A percentile compares a stretch with the other conserved stretches of the same genome.
phyloP scores from a whole-genome alignment of 352 stramenopile genomes.

The Phytophthora boehmeriae region DNA sequence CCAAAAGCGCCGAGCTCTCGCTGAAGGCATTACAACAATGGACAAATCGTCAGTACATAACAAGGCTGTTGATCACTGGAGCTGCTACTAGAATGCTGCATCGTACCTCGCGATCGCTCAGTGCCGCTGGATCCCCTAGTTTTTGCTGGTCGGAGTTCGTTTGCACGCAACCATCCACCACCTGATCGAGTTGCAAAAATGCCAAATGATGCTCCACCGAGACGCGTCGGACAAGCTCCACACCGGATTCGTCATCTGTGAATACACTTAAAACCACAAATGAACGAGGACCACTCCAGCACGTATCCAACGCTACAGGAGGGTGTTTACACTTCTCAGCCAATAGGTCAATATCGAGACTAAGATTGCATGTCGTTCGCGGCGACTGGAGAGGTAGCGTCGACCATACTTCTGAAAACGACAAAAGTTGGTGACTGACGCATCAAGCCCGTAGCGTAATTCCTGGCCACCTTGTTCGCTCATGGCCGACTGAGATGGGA shows the following conservation, averaged over 20 bases:
- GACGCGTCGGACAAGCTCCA: slow-evolving; percentile 30
- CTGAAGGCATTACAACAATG: slow-evolving; percentile 26
- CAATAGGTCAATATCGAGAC: slow-evolving; percentile 23
- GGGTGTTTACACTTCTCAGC: slow-evolving; percentile 12
- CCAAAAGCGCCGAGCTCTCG: slow-evolving; percentile 58
- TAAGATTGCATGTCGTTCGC: slow-evolving; percentile 15
- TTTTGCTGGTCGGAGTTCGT: slow-evolving; percentile 58
- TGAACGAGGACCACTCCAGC: slow-evolving; percentile 18
- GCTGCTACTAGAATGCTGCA: no score
- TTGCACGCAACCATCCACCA: slow-evolving; percentile 62
- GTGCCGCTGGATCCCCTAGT: slow-evolving; percentile 36
- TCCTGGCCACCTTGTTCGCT: slow-evolving; percentile 19
- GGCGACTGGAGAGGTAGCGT: slow-evolving; percentile 25
- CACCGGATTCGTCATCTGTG: slow-evolving; percentile 33
- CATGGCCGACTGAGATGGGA: not conserved
- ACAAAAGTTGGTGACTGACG: slow-evolving; percentile 34
- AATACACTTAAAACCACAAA: slow-evolving; percentile 36
- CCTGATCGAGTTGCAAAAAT: slow-evolving; percentile 44
- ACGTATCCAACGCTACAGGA: slow-evolving; percentile 20
- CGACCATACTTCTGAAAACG: slow-evolving; percentile 31
- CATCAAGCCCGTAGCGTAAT: slow-evolving; percentile 28
- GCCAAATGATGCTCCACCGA: slow-evolving; percentile 44
- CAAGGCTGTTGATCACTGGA: no score
- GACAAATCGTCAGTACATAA: not conserved
- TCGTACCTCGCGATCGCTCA: slow-evolving; percentile 56